Base-by-base conservation (phyloP, 2,329 filamentous ascomycete species). In the Aplosporella prunicola region DNA sequence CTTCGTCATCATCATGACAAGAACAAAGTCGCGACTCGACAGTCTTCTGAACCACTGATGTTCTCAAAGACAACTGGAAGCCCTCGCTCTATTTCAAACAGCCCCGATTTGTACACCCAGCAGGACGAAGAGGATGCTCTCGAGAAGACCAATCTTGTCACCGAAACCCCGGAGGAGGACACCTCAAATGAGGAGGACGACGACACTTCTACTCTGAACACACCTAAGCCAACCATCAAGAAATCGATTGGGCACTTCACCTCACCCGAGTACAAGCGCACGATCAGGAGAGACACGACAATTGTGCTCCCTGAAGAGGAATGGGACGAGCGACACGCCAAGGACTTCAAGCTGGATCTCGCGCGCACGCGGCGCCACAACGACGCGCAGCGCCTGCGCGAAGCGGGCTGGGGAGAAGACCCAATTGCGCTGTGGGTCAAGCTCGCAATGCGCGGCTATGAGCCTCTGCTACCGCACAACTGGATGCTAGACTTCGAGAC, bases 401-500 rank as follows among this genome's bases (percentile, higher is more conserved):
- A 52, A 9, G 58, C 58, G 17, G 63, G 66, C 29, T 77, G 69
- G 68, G 59, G 63, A 3, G 57, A 66, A 17, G 66, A 69, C 35
- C 70, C 75, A 38, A 64, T 68, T 26, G 63, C 65, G 22, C 55
- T 77, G 2, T 69, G 69, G 45, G 64, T 68, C 40, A 68, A 68
- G 40, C 62, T 77, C 20, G 63, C 63, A 5, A 64, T 69, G 56
- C 69, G 73, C 27, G 73, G 74, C 11, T 68, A 67, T 35, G 72
- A 76, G 53, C 68, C 74, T 8, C 51, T 77, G 1, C 50, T 78
- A 9, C 70, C 71, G 2, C 50, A 53, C 9, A 57, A 58, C 42
- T 76, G 72, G 71, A 57, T 61, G 29, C 52, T 64, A 33, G 72
- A 76, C 44, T 75, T 76, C 43, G 55, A 57, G 7, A 72, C 67